Evolutionary conservation across 2,329 filamentous ascomycete genomes (phyloP), one percentile per base, ranked within the genome.

Genomic region (Blastomyces percursus): DNA sequence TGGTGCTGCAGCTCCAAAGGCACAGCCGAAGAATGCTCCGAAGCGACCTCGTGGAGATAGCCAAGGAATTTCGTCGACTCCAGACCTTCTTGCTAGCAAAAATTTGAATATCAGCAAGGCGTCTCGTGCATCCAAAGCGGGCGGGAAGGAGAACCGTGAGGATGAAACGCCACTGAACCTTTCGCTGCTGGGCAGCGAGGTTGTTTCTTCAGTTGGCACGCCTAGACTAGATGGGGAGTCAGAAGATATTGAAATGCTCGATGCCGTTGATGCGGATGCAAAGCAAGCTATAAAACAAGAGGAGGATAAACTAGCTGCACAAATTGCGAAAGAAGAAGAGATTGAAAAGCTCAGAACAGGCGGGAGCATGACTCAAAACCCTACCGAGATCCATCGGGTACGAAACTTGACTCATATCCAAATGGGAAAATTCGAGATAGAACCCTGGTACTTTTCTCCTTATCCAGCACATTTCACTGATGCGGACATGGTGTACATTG

Each of bases 381-480:
- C 96, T 63, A 91, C 93, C 14, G 95, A 99, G 72, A 91, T 99
- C 65, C 93, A 93, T 30, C 88, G 95, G 61, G 96, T 99, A 62
- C 88, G 94, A 71, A 99, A 99, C 72, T 86, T 99, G 67, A 90
- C 90, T 61, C 92, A 89, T 68, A 87, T 99, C 3, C 93, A 97
- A 73, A 97, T 99, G 81, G 95, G 94, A 54, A 86, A 87, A 69
- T 88, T 86, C 72, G 91, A 96, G 70, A 84, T 99, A 52, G 95
- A 96, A 73, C 94, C 94, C 0, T 99, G 94, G 94, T 99, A 99
- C 75, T 99, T 99, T 78, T 96, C 91, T 5, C 94, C 94, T 0
- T 99, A 99, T 70, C 94, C 94, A 0, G 89, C 95, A 71, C 81
- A 86, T 2, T 97, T 96, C 73, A 87, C 88, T 27, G 89, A 94